A percentile compares a stretch with the other conserved stretches of the same genome.
Evolutionary conservation across 73 alveolate genomes (phyloP).

Genomic region (Strombidium stylifer): DNA sequence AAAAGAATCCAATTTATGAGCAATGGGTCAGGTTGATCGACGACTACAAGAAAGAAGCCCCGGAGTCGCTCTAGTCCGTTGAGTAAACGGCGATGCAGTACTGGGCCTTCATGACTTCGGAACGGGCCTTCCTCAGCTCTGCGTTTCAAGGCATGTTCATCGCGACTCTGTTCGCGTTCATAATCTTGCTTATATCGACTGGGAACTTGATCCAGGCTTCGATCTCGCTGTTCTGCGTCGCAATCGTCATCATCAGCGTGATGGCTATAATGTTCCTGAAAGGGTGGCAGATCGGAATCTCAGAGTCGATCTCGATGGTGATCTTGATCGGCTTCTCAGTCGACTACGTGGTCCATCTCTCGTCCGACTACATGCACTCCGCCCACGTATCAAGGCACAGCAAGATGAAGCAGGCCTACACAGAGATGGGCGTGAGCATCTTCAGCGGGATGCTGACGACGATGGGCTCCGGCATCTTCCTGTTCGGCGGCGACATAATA

Average conservation of each 20-base stretch:
- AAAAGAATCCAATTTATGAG: constrained; percentile 4
- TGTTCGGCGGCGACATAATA: not conserved
- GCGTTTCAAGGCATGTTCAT: constrained; percentile 37
- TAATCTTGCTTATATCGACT: constrained; percentile 10
- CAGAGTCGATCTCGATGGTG: constrained; percentile 19
- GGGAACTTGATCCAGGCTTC: constrained; percentile 2
- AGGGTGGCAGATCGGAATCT: constrained; percentile 33
- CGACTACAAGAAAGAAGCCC: not conserved
- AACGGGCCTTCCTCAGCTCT: not conserved
- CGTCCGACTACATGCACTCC: constrained; percentile 3
- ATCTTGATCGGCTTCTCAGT: constrained; percentile 36
- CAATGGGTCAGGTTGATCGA: not conserved
- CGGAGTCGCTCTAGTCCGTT: not conserved
- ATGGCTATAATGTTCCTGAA: constrained; percentile 24
- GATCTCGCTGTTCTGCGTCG: not conserved
- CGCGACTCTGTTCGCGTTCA: constrained; percentile 12
- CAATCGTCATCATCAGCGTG: constrained; percentile 18
- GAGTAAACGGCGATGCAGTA: not conserved
- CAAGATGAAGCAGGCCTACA: constrained; percentile 6
- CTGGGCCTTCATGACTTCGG: constrained; percentile 32
- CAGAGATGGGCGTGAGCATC: constrained; percentile 19
- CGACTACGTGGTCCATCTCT: constrained; percentile 37
- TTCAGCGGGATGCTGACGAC: constrained; percentile 39
- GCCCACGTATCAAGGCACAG: not conserved
- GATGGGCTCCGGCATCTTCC: not conserved